Percentiles rank a stretch among this genome's conserved stretches.
Conservation (phyloP, 169 alveolate genomes). For the Cryptosporidium xiaoi region DNA sequence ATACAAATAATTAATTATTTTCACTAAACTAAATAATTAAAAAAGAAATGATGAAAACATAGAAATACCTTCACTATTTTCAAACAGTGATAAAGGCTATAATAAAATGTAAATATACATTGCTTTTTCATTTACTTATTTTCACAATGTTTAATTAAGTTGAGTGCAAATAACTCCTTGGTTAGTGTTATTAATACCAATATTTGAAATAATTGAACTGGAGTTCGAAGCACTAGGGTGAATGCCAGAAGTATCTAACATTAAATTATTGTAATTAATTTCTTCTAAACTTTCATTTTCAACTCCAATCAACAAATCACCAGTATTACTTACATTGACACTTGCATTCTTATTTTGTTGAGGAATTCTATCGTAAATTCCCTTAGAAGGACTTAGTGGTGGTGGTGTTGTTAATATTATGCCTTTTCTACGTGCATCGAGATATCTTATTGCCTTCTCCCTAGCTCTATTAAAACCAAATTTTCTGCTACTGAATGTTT, state of each 20-base stretch:
- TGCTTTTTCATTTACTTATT: no score
- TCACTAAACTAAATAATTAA: no score
- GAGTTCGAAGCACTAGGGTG: not conserved
- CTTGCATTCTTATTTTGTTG: conserved; percentile 22
- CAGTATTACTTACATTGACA: not conserved
- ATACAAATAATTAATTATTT: no score
- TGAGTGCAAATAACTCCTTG: no score
- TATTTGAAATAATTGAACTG: not conserved
- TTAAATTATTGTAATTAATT: not conserved
- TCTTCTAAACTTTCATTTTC: not conserved
- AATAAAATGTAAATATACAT: no score
- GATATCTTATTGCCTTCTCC: conserved; percentile 47
- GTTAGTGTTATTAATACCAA: no score
- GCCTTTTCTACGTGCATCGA: conserved; percentile 65
- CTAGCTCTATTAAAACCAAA: conserved; percentile 70
- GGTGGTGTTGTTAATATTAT: conserved; percentile 68
- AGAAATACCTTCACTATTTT: no score
- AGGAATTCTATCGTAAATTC: conserved; percentile 55
- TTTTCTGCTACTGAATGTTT: conserved; percentile 67
- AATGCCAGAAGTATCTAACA: not conserved
- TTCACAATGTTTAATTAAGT: no score
- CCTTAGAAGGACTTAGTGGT: conserved; percentile 69
- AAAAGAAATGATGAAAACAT: no score
- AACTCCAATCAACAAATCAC: not conserved
- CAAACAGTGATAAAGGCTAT: no score